phyloP scores from a whole-genome alignment of 164 flowering plant genomes.

The Saururus chinensis region DNA sequence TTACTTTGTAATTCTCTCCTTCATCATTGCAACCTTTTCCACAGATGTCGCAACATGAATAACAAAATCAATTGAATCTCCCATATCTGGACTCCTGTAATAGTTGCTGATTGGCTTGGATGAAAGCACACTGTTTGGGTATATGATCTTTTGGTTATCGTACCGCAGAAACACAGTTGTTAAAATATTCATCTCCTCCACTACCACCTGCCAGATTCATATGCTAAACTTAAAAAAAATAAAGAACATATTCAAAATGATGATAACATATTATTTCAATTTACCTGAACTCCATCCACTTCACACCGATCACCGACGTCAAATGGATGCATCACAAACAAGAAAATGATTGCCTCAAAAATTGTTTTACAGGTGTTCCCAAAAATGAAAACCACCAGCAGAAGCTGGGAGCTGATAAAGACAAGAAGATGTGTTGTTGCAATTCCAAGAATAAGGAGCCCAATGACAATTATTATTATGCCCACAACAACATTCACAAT shows the following conservation, averaged over 20 bases:
- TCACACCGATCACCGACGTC: conserved; percentile 71
- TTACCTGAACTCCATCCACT: conserved; percentile 51
- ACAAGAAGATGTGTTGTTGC: conserved; percentile 36
- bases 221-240: too few relatives aligned
- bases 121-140: conserved; percentile 47
- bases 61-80: conserved; percentile 45
- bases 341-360: conserved; percentile 55
- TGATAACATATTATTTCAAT: too few relatives aligned
- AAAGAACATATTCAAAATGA: too few relatives aligned
- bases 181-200: conserved; percentile 67
- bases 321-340: conserved; percentile 57
- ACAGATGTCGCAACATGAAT: conserved; percentile 46
- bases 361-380: conserved; percentile 54
- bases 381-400: conserved; percentile 45
- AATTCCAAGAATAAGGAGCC: conserved; percentile 47
- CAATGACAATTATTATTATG: conserved; percentile 28
- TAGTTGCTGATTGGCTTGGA: conserved; percentile 45
- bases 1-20: conserved; percentile 32
- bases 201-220: conserved; percentile 36
- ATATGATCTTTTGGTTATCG: conserved; percentile 50
- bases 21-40: conserved; percentile 42
- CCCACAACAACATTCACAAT: conserved; percentile 32
- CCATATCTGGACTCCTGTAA: conserved; percentile 56
- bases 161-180: conserved; percentile 49
- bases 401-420: conserved; percentile 47